A percentile compares a stretch with the other conserved stretches of the same genome.
Evolutionary conservation across 352 stramenopile species (phyloP).

Genomic region (Phytophthora fragariae): DNA sequence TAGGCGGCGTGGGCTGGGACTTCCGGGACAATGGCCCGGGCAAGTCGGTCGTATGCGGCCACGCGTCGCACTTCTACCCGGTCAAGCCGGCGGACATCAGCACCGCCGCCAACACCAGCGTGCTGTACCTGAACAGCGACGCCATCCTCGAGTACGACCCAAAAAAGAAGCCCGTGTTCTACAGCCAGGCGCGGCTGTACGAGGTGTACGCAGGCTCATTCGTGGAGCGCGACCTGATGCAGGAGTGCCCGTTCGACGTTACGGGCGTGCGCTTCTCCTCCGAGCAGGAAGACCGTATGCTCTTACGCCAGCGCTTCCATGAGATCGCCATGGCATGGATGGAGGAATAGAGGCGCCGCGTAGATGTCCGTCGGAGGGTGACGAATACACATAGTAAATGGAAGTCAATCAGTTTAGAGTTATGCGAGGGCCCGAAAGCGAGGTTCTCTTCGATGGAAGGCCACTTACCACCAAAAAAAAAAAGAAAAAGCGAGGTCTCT

Average conservation of each 20-base stretch:
- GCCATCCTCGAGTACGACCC: slow-evolving; percentile 58
- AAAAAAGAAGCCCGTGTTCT: slow-evolving; percentile 56
- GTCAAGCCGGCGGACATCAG: slow-evolving; percentile 29
- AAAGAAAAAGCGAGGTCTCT: too few relatives aligned
- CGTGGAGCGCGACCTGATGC: slow-evolving; percentile 42
- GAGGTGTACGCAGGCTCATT: slow-evolving; percentile 61
- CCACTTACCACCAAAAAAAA: too few relatives aligned
- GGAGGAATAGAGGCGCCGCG: slow-evolving; percentile 13
- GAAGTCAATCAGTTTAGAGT: too few relatives aligned
- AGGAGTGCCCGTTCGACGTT: slow-evolving; percentile 70
- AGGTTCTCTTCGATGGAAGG: too few relatives aligned
- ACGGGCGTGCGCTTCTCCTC: slow-evolving; percentile 48
- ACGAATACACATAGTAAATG: slow-evolving; percentile 20
- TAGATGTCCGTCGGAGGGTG: background rate
- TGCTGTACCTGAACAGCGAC: slow-evolving; percentile 80
- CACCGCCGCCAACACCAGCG: slow-evolving; percentile 29
- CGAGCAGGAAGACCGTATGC: slow-evolving; percentile 48
- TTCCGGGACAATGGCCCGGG: slow-evolving; percentile 38
- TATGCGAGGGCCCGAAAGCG: too few relatives aligned
- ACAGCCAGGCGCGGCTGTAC: slow-evolving; percentile 55
- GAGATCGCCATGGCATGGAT: slow-evolving; percentile 46
- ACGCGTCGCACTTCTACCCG: slow-evolving; percentile 68
- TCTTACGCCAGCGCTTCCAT: slow-evolving; percentile 56
- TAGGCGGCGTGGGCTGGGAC: slow-evolving; percentile 61
- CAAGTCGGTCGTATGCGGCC: slow-evolving; percentile 59